Conservation (phyloP, 306 rosid species). For the Dryas alaskensis region DNA sequence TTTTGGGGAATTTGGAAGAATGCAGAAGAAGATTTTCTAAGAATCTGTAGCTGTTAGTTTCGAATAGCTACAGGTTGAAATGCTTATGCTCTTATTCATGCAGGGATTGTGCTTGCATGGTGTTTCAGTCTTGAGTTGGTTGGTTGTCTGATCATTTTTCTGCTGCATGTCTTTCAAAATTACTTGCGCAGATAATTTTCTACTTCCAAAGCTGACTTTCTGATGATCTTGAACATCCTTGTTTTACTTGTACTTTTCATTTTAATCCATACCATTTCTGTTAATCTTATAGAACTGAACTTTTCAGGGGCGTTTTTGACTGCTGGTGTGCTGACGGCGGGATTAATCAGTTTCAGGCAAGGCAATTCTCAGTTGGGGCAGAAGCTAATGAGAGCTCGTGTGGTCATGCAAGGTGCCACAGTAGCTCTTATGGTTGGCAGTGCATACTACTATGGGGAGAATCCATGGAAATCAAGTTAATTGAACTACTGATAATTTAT, state of each 20-base stretch:
- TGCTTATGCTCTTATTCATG: no score
- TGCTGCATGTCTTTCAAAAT: background rate
- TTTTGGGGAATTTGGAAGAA: no score
- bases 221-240: background rate
- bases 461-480: constrained; percentile 61
- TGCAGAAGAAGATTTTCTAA: no score
- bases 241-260: no score
- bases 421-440: constrained; percentile 93
- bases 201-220: background rate
- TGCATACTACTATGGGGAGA: constrained; percentile 76
- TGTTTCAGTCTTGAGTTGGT: no score
- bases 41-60: no score
- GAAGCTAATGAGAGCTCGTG: constrained; percentile 92
- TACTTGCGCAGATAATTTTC: background rate
- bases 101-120: no score
- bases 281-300: constrained; percentile 7
- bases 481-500: constrained; percentile 13
- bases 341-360: constrained; percentile 74
- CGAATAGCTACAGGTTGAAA: no score
- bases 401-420: constrained; percentile 82
- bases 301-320: constrained; percentile 73
- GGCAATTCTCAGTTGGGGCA: constrained; percentile 89
- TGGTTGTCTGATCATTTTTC: no score
- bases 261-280: background rate
- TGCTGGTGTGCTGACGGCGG: constrained; percentile 86